Evolutionary conservation across 73 alveolate species (phyloP), one percentile per base, ranked within the genome.

Genomic region (Uronychia setigera): DNA sequence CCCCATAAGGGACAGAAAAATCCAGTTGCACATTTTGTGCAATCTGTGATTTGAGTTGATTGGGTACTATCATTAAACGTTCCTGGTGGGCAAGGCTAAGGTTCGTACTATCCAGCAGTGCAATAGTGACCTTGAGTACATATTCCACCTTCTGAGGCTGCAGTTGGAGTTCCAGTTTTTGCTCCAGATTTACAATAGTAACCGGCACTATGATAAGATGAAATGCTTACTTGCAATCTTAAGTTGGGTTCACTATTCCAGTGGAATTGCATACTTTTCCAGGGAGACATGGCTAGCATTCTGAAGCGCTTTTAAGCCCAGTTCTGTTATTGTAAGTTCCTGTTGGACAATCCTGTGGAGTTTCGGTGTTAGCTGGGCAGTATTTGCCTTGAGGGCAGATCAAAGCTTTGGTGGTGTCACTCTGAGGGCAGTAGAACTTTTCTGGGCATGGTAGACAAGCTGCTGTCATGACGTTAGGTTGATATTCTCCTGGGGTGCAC

Each of bases 131-230:
- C 96, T 25, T 26, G 84, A 32, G 91, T 92, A 77, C 98, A 94
- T 26, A 59, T 78, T 59, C 78, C 25, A 33, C 74, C 58, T 26
- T 31, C 26, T 58, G 28, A 9, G 83, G 89, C 77, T n/a, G 29
- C 60, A 34, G n/a, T 60, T 0, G 92, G 92, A 0, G 31, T 11
- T 13, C 30, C 74, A 30, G n/a, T 35, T 31, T 81, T 33, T 34
- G 97, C 89, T 58, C 97, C 98, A 14, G 92, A 93, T 26, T 82
- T 77, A 79, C 98, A 95, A 60, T 80, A 81, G 79, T 91, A 87
- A 0, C 98, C 98, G 59, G 91, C 87, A 28, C 59, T 80, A 60
- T 97, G 93, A 0, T 82, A 34, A 82, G 91, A 82, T 31, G 80
- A 26, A 33, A 89, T 86, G 33, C 94, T 92, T 31, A 93, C 98